Evolutionary conservation across 1,284 basidiomycete species (phyloP).

Genomic region (Irpex lacteus): DNA sequence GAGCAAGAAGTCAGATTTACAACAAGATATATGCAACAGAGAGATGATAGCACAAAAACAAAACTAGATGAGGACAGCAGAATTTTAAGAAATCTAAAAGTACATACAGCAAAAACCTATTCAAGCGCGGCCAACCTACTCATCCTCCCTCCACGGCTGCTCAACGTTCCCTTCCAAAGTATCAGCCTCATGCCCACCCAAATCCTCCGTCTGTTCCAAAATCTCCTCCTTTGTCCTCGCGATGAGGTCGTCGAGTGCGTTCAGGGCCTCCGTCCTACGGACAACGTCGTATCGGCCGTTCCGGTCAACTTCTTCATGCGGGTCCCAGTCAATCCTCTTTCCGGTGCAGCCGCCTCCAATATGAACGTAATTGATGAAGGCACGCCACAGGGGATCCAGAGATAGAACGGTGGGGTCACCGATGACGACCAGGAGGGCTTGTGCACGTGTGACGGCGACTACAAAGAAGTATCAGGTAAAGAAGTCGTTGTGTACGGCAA

Average conservation of each 20-base stretch:
- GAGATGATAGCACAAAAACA: neutral
- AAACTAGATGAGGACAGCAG: neutral
- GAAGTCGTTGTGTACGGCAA: too few relatives aligned
- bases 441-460: slow-evolving; percentile 58
- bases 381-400: slow-evolving; percentile 55
- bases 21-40: neutral
- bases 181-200: neutral
- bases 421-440: slow-evolving; percentile 53
- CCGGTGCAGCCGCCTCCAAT: slow-evolving; percentile 50
- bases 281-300: slow-evolving; percentile 7
- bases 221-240: slow-evolving; percentile 1
- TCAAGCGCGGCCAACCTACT: neutral
- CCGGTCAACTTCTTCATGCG: slow-evolving; percentile 2
- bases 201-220: neutral
- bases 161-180: neutral
- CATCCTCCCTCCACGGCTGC: neutral
- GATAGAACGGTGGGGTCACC: slow-evolving; percentile 53
- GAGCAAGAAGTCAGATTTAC: neutral
- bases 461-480: neutral
- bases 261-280: slow-evolving; percentile 1
- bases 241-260: neutral
- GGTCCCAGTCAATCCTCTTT: slow-evolving; percentile 17
- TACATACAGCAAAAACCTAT: neutral
- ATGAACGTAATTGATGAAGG: slow-evolving; percentile 51
- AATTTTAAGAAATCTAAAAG: neutral